Evolutionary conservation across 1,284 basidiomycete species (phyloP).

Genomic region (Fistulinella staudtii): DNA sequence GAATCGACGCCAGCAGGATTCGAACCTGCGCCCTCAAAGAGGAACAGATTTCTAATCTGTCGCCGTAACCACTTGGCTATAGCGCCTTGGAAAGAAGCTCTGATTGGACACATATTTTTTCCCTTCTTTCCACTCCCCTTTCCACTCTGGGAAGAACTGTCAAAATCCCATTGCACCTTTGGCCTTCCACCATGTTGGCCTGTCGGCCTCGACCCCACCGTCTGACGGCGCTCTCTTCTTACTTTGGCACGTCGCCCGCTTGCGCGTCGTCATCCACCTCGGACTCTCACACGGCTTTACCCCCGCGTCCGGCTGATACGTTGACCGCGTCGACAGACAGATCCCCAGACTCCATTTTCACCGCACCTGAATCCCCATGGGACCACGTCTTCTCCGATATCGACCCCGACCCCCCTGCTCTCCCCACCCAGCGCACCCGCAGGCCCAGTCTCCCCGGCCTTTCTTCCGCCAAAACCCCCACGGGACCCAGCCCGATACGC

Average conservation of each 20-base stretch:
- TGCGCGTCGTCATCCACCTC: background rate
- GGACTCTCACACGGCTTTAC: too few species aligned
- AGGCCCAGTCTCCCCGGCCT: too few species aligned
- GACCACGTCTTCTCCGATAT: constrained; percentile 52
- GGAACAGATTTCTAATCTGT: constrained; percentile 55
- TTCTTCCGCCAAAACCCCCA: too few species aligned
- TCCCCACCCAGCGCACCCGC: constrained; percentile 12
- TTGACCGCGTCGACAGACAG: constrained; percentile 1
- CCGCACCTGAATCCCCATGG: constrained; percentile 44
- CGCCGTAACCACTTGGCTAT: constrained; percentile 60
- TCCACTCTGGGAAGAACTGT: too few species aligned
- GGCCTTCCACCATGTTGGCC: constrained; percentile 20
- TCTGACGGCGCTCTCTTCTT: constrained; percentile 2
- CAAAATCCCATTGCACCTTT: background rate
- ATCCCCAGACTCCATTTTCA: constrained; percentile 36
- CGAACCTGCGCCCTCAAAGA: constrained; percentile 42
- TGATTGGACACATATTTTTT: too few species aligned
- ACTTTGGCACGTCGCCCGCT: background rate
- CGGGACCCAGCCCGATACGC: too few species aligned
- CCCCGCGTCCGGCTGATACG: background rate
- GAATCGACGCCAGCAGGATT: constrained; percentile 38
- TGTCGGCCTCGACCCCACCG: constrained; percentile 10
- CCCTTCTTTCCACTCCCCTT: too few species aligned
- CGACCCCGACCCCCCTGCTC: constrained; percentile 26
- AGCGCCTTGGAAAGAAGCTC: constrained; percentile 25